Base-by-base conservation (phyloP, 805 yeast species). In the baker's yeast (Saccharomyces cerevisiae) region DNA sequence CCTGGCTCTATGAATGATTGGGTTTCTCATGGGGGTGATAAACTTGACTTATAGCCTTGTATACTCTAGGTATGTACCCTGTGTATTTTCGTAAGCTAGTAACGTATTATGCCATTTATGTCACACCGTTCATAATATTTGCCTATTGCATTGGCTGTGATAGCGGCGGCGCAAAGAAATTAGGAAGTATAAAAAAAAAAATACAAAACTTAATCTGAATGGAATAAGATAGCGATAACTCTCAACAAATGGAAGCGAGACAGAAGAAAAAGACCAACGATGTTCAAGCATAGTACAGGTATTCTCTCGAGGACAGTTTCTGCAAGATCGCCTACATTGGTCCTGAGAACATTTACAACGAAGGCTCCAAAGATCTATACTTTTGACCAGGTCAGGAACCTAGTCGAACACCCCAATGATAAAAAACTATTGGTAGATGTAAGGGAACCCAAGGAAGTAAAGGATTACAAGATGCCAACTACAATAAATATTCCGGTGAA, bases 401-500 rank as follows among this genome's bases (percentile, higher is more conserved):
- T 87, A 26, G 74, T 78, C 11, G 61, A 61, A 26, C 69, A 74
- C 57, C 81, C 82, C 4, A 75, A 73, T 53, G 76, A 80, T 14
- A 72, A 74, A 14, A 71, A 78, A 41, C 76, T 89, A 46, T 71
- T 92, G 41, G 83, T 92, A 26, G 99, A 92, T 67, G 97, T 89
- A 22, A 83, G 99, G 68, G 98, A 92, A 74, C 97, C 97, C 5
- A 78, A 76, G 27, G 99, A 92, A 72, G 78, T 73, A 64, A 57
- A 62, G 27, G 81, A 75, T 49, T 96, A 96, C 47, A 83, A 80
- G 66, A 86, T 92, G 61, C 97, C 97, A 29, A 79, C 81, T 13
- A 85, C 98, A 5, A 71, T 91, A 54, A 94, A 94, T 67, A 79
- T 92, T 55, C 98, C 99, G 21, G 85, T 83, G 73, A 89, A 89